A percentile compares a stretch with the other conserved stretches of the same genome.
phyloP scores from a whole-genome alignment of 2,329 filamentous ascomycete species.

The Verticillium longisporum region DNA sequence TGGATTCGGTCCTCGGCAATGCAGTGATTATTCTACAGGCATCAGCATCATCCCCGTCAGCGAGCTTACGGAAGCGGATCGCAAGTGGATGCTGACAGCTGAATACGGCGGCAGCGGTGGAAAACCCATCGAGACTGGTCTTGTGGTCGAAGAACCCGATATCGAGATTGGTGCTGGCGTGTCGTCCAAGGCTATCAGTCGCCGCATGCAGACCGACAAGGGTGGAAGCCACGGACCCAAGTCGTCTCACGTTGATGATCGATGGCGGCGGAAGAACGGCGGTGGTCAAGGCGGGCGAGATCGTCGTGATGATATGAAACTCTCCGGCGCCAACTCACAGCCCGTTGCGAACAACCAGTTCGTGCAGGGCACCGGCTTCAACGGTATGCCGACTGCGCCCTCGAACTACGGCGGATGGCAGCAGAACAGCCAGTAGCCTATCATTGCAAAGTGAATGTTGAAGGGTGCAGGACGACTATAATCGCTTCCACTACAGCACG shows the following conservation, averaged over 20 bases:
- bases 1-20: constrained; percentile 92
- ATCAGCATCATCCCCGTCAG: constrained; percentile 90
- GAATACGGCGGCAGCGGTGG: constrained; percentile 92
- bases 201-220: constrained; percentile 63
- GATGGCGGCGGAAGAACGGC: constrained; percentile 20
- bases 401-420: background rate
- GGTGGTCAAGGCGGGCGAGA: background rate
- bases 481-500: background rate
- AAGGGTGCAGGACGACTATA: background rate
- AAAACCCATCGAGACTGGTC: constrained; percentile 67
- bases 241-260: constrained; percentile 42
- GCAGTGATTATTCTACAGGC: constrained; percentile 89
- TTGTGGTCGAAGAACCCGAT: constrained; percentile 94
- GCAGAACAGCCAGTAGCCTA: background rate
- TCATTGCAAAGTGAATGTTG: background rate
- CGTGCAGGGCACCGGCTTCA: constrained; percentile 28
- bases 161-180: constrained; percentile 98
- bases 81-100: constrained; percentile 94
- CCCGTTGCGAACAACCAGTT: constrained; percentile 20
- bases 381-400: background rate
- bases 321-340: constrained; percentile 12
- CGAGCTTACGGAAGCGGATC: constrained; percentile 89
- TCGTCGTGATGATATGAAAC: constrained; percentile 18
- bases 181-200: constrained; percentile 79
- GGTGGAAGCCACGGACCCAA: constrained; percentile 59